Percentiles rank a stretch among this genome's conserved stretches.
These are phyloP conservation scores for Sporothrix sp. DNA, from an alignment of 2,329 filamentous ascomycete species.

Conservation along the genomic window DNA sequence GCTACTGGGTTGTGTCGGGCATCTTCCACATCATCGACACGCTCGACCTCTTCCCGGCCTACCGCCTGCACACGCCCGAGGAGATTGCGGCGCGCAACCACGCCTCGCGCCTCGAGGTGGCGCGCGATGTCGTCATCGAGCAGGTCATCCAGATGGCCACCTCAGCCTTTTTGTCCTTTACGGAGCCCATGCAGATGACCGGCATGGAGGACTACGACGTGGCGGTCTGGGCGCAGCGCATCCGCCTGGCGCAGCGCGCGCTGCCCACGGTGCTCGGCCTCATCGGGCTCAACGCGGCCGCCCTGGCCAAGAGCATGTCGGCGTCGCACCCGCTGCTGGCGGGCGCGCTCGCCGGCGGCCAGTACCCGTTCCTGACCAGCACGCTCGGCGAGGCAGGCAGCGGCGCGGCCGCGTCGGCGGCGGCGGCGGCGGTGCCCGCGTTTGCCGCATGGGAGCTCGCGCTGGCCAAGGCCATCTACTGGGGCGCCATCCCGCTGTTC, in stretches of 20 bases:
- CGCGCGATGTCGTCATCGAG: constrained; percentile 84
- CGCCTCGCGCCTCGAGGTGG: constrained; percentile 72
- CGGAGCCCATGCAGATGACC: constrained; percentile 62
- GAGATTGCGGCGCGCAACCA: constrained; percentile 83
- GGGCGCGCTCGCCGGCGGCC: constrained; percentile 66
- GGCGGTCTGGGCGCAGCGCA: constrained; percentile 76
- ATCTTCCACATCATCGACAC: constrained; percentile 83
- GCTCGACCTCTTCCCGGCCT: constrained; percentile 77
- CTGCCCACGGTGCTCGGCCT: constrained; percentile 61
- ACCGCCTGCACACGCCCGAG: constrained; percentile 88
- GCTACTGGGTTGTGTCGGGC: constrained; percentile 81
- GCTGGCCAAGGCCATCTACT: constrained; percentile 69
- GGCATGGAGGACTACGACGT: constrained; percentile 81
- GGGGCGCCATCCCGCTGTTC: constrained; percentile 61
- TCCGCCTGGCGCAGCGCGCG: constrained; percentile 69
- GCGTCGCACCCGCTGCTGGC: constrained; percentile 63
- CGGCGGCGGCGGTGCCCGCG: constrained; percentile 51
- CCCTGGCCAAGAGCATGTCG: constrained; percentile 66
- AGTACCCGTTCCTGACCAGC: constrained; percentile 63
- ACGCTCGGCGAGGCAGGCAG: background rate
- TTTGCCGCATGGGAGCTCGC: constrained; percentile 79
- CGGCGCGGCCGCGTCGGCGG: no score
- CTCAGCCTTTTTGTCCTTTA: constrained; percentile 55
- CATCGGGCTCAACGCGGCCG: constrained; percentile 65
- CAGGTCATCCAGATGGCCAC: constrained; percentile 79